Conservation (phyloP, 257 asterid species). For the Rhazya stricta region DNA sequence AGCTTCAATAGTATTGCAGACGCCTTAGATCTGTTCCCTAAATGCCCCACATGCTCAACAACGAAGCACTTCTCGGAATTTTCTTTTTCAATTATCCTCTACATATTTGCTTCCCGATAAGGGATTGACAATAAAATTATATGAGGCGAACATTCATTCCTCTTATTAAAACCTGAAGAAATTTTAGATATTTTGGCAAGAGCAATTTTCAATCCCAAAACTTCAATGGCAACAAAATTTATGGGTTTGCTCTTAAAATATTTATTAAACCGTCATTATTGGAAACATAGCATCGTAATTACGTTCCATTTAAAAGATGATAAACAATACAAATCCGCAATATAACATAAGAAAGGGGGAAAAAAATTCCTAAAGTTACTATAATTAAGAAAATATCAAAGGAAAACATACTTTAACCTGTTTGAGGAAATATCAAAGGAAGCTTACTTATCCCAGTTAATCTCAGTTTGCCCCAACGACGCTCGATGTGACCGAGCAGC, state of each 20-base stretch:
- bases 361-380: background rate
- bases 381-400: background rate
- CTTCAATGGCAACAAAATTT: background rate
- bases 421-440: constrained; percentile 8
- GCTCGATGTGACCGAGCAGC: constrained; percentile 35
- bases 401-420: no score
- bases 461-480: constrained; percentile 56
- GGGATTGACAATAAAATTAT: background rate
- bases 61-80: background rate
- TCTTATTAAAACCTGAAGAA: no score
- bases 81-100: background rate
- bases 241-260: background rate
- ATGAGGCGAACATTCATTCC: background rate
- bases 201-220: background rate
- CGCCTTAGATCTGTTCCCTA: background rate
- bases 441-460: constrained; percentile 85
- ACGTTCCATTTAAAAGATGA: background rate
- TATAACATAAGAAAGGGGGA: background rate
- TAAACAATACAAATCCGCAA: background rate
- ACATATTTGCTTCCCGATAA: background rate
- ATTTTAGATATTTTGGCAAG: background rate
- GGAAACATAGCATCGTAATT: background rate
- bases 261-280: background rate
- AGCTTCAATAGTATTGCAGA: background rate
- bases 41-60: background rate